Evolutionary conservation across 2,329 filamentous ascomycete species (phyloP), one percentile per base, ranked within the genome.

Genomic region (Cucurbitaria berberidis): DNA sequence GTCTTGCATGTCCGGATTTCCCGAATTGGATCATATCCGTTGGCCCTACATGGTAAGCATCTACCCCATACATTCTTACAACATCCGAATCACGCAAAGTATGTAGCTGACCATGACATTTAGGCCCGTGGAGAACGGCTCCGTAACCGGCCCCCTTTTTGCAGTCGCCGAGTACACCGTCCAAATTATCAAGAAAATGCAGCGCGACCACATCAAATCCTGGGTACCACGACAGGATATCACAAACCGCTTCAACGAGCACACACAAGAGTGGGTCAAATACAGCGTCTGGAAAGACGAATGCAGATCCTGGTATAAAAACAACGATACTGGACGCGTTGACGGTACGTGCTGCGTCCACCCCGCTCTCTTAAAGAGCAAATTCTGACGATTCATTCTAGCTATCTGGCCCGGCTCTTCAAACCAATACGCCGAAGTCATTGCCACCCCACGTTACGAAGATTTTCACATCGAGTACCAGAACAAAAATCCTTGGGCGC

Each of bases 381-480:
- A n/a, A n/a, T n/a, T n/a, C n/a, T n/a, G n/a, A n/a, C n/a, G n/a
- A n/a, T n/a, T n/a, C n/a, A n/a, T n/a, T n/a, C n/a, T n/a, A n/a
- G 69, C 80, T 3, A 70, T 84, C 1, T 84, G 77, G 76, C 81
- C 82, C 0, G 82, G 81, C 3, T 78, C 74, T 3, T 79, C 76
- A 0, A 74, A 83, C 36, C 81, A 83, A 48, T 83, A 82, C 53
- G 70, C 64, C 18, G 62, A 77, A 48, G 66, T 77, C 9, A 76
- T 79, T 16, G 54, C 63, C 34, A 59, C 51, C 0, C 76, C 76
- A 0, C 72, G 78, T 8, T 79, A 75, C 48, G 77, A 80, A 45
- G 77, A 80, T 55, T 78, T 78, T 42, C 69, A 77, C 0, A 78
- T 80, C 43, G 51, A 64, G 30, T 78, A 77, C 42, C 48, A 66